Evolutionary conservation across 768 basidiomycete genomes (phyloP).

Genomic region (Collybiopsis luxurians): DNA sequence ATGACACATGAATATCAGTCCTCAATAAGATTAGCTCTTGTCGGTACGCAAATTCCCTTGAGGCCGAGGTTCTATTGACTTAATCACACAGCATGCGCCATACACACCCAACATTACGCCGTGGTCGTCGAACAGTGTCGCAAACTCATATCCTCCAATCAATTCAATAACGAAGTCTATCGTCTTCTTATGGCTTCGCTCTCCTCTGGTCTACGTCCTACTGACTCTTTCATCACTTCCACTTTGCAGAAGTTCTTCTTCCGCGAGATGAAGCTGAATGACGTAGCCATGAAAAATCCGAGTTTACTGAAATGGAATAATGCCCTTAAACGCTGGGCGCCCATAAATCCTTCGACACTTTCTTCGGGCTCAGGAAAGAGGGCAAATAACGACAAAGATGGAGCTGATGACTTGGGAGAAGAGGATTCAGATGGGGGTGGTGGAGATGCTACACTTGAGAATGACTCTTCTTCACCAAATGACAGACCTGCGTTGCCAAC

Average conservation of each 20-base stretch:
- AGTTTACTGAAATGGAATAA: slow-evolving; percentile 63
- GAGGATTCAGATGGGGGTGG: slow-evolving; percentile 33
- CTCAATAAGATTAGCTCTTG: slow-evolving; percentile 70
- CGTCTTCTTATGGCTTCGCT: slow-evolving; percentile 75
- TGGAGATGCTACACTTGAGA: slow-evolving; percentile 13
- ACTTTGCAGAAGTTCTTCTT: slow-evolving; percentile 83
- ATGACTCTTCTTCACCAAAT: slow-evolving; percentile 10
- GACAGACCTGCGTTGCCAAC: slow-evolving; percentile 47
- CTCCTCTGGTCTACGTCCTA: slow-evolving; percentile 64
- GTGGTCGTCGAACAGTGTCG: slow-evolving; percentile 73
- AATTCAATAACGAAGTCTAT: slow-evolving; percentile 86
- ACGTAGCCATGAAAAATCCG: slow-evolving; percentile 61
- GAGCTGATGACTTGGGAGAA: slow-evolving; percentile 24
- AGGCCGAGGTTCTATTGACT: not conserved
- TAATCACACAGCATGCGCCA: slow-evolving; percentile 62
- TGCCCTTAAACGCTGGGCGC: slow-evolving; percentile 54
- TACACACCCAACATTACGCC: slow-evolving; percentile 50
- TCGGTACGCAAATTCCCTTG: slow-evolving; percentile 47
- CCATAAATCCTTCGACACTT: slow-evolving; percentile 34
- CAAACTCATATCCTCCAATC: slow-evolving; percentile 69
- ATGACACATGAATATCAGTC: slow-evolving; percentile 60
- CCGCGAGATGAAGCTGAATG: slow-evolving; percentile 71
- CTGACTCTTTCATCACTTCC: slow-evolving; percentile 74
- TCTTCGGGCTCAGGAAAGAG: slow-evolving; percentile 30
- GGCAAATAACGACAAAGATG: slow-evolving; percentile 42